Percentiles rank a stretch among this genome's conserved stretches.
These are phyloP conservation scores for Psilocybe azurescens DNA, from an alignment of 768 basidiomycete genomes.

Conservation along the genomic window DNA sequence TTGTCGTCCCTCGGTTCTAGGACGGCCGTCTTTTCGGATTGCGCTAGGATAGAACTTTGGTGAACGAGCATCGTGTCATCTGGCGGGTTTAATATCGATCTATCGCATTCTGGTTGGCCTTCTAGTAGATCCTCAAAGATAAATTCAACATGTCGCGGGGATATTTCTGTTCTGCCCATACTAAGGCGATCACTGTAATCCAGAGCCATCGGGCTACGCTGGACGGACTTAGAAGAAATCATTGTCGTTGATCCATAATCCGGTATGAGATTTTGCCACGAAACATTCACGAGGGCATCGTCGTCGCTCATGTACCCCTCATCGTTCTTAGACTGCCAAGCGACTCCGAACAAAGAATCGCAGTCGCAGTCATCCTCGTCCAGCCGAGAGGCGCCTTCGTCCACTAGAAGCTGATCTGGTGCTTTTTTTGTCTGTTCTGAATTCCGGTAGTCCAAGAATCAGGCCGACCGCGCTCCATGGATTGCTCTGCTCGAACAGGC, in stretches of 20 bases:
- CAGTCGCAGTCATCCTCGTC: neutral
- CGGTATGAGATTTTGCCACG: neutral
- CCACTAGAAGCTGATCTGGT: neutral
- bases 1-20: too few species aligned
- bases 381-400: too few species aligned
- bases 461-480: slow-evolving; percentile 51
- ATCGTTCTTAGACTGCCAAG: neutral
- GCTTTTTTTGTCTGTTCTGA: neutral
- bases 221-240: neutral
- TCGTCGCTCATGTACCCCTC: slow-evolving; percentile 7
- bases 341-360: neutral
- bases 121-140: too few species aligned
- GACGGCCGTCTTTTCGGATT: too few species aligned
- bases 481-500: slow-evolving; percentile 45
- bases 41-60: neutral
- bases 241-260: neutral
- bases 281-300: neutral
- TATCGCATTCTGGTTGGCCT: neutral
- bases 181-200: too few species aligned
- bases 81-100: neutral
- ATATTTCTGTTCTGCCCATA: too few species aligned
- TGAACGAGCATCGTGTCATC: neutral
- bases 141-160: too few species aligned
- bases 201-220: neutral
- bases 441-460: slow-evolving; percentile 39